Base-by-base conservation (phyloP, 2,329 filamentous ascomycete species). In the Pezicula radicicola region DNA sequence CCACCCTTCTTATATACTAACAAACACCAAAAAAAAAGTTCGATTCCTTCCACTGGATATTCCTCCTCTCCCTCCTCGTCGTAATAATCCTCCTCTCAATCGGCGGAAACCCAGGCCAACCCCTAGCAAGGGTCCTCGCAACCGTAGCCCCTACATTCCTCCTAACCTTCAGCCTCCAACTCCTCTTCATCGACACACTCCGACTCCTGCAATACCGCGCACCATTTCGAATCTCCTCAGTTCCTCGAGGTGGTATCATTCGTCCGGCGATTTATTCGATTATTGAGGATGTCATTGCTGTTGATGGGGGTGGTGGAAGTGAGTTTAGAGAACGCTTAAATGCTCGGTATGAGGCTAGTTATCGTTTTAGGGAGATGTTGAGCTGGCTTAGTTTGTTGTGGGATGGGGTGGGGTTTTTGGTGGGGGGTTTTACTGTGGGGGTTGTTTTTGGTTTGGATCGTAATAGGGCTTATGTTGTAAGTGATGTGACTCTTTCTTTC, bases 11-110 rank as follows among this genome's bases (percentile, higher is more conserved):
- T n/a, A n/a, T n/a, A n/a, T n/a, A n/a, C n/a, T n/a, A n/a, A n/a
- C n/a, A n/a, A n/a, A n/a, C n/a, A n/a, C n/a, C n/a, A n/a, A n/a
- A 56, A 30, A 53, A 54, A 56, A 68, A 77, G 63, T 68, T 81
- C 15, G 79, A 82, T 53, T 80, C 73, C 70, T 81, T 81, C 62
- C 79, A 81, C 52, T 81, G 78, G 78, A 80, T 79, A 56, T 73
- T 80, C 43, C 75, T 74, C 3, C 60, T 79, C 3, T 77, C 73
- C 12, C 80, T 78, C 77, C 70, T 80, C 45, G 74, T 79, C 51
- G 72, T 81, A 60, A 80, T 81, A 75, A 70, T 80, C 46, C 77
- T 81, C 57, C 69, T 81, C 19, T 78, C 81, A 56, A 72, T 78
- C 12, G 52, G 48, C 19, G 42, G 46, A 27, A 10, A 46, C 12